These are phyloP conservation scores for Crithidia bombi DNA, from an alignment of 208 protist species.

Conservation along the genomic window DNA sequence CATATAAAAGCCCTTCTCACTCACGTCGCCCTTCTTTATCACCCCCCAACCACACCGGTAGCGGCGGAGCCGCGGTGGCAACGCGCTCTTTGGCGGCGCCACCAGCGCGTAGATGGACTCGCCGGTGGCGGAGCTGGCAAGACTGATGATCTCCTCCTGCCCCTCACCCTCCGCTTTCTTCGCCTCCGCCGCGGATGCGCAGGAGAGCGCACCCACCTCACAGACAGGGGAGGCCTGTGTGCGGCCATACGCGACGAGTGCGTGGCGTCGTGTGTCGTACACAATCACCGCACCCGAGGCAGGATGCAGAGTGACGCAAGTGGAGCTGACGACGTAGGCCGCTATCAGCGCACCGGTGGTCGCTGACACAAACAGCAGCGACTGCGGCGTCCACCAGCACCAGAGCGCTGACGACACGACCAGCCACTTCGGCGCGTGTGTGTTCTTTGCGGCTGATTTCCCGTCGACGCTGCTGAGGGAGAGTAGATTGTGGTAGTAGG, in stretches of 20 bases:
- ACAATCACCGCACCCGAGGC: constrained; percentile 19
- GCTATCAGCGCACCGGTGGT: constrained; percentile 12
- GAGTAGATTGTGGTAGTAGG: neutral
- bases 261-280: constrained; percentile 25
- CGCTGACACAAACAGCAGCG: constrained; percentile 19
- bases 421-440: constrained; percentile 1
- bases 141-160: constrained; percentile 3
- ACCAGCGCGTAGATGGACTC: constrained; percentile 31
- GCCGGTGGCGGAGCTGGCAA: constrained; percentile 23
- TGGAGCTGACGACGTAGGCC: neutral
- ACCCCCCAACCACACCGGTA: constrained; percentile 27
- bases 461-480: neutral
- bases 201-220: neutral
- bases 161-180: neutral
- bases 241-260: constrained; percentile 29
- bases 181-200: neutral
- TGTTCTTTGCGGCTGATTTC: neutral
- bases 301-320: constrained; percentile 28
- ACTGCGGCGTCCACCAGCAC: constrained; percentile 34
- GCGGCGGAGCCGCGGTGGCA: constrained; percentile 19
- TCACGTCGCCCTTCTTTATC: constrained; percentile 1
- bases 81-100: neutral
- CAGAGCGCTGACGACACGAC: constrained; percentile 12
- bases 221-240: neutral
- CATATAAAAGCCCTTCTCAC: constrained; percentile 12